phyloP scores from a whole-genome alignment of 805 yeast genomes.

The Yamadazyma philogaea region DNA sequence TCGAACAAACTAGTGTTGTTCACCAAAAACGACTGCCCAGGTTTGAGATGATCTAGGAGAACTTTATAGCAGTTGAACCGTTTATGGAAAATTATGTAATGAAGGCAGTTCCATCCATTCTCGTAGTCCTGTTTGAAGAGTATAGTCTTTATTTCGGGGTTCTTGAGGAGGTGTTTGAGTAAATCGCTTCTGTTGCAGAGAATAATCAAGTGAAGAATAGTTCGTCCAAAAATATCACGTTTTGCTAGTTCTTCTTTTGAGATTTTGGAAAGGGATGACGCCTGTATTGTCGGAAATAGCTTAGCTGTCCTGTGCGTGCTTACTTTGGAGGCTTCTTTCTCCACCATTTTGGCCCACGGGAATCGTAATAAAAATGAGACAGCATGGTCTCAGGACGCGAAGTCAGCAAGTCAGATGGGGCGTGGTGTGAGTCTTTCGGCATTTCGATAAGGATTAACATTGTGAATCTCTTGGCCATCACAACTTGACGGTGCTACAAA shows the following conservation, averaged over 20 bases:
- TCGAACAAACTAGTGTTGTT: slow-evolving; percentile 27
- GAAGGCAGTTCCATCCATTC: slow-evolving; percentile 80
- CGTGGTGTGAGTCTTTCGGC: no score
- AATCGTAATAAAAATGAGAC: neutral
- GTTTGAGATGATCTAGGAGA: slow-evolving; percentile 25
- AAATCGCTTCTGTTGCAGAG: slow-evolving; percentile 47
- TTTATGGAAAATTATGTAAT: slow-evolving; percentile 60
- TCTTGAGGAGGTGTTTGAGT: slow-evolving; percentile 45
- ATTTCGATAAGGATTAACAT: no score
- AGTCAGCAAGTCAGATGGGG: neutral
- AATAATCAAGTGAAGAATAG: slow-evolving; percentile 56
- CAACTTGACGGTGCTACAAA: no score
- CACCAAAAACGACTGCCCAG: slow-evolving; percentile 4
- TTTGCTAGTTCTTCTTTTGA: slow-evolving; percentile 16
- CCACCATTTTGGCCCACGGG: neutral
- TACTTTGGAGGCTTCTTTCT: neutral
- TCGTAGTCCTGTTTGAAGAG: slow-evolving; percentile 57
- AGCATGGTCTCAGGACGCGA: neutral
- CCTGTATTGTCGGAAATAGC: neutral
- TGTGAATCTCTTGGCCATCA: no score
- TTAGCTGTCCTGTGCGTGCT: neutral
- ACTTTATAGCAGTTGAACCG: slow-evolving; percentile 52
- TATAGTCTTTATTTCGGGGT: slow-evolving; percentile 43
- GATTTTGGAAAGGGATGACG: slow-evolving; percentile 7
- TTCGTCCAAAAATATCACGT: slow-evolving; percentile 71